Conservation (phyloP, 2,329 filamentous ascomycete species). For the Alternaria panax region DNA sequence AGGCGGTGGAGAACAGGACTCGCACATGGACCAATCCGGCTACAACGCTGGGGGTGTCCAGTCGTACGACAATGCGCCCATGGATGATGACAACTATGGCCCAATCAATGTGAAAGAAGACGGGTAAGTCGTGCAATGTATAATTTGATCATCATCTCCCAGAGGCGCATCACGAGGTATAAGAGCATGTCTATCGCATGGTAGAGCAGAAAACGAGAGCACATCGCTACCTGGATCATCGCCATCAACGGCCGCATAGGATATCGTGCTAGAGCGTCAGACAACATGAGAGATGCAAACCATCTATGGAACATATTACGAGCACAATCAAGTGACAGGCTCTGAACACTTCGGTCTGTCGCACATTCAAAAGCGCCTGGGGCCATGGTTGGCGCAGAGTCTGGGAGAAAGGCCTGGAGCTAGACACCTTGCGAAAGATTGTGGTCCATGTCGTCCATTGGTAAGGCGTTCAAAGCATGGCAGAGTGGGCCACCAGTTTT, state of each 20-base stretch:
- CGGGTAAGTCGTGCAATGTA: slow-evolving; percentile 70
- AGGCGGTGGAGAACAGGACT: slow-evolving; percentile 30
- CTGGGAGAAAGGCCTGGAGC: slow-evolving; percentile 22
- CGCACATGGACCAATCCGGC: slow-evolving; percentile 42
- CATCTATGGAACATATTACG: slow-evolving; percentile 7
- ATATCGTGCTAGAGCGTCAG: slow-evolving; percentile 4
- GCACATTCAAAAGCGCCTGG: slow-evolving; percentile 10
- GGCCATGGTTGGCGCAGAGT: slow-evolving; percentile 12
- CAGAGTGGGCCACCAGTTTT: slow-evolving; percentile 32
- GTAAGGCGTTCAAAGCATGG: slow-evolving; percentile 33
- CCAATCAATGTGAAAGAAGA: slow-evolving; percentile 84
- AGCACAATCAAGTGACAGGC: slow-evolving; percentile 4
- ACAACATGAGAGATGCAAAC: slow-evolving; percentile 3
- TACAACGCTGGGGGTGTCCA: slow-evolving; percentile 42
- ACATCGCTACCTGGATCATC: slow-evolving; percentile 4
- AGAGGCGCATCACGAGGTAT: slow-evolving; percentile 38
- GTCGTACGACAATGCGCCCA: slow-evolving; percentile 40
- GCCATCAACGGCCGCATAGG: slow-evolving; percentile 1
- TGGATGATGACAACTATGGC: slow-evolving; percentile 54
- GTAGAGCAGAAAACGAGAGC: neutral
- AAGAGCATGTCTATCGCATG: slow-evolving; percentile 3
- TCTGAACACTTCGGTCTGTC: slow-evolving; percentile 4
- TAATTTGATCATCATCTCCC: slow-evolving; percentile 6
- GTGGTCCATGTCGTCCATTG: slow-evolving; percentile 24
- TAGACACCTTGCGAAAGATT: slow-evolving; percentile 22